Evolutionary conservation across 768 basidiomycete species (phyloP).

Genomic region (Phanerodontia chrysosporium): DNA sequence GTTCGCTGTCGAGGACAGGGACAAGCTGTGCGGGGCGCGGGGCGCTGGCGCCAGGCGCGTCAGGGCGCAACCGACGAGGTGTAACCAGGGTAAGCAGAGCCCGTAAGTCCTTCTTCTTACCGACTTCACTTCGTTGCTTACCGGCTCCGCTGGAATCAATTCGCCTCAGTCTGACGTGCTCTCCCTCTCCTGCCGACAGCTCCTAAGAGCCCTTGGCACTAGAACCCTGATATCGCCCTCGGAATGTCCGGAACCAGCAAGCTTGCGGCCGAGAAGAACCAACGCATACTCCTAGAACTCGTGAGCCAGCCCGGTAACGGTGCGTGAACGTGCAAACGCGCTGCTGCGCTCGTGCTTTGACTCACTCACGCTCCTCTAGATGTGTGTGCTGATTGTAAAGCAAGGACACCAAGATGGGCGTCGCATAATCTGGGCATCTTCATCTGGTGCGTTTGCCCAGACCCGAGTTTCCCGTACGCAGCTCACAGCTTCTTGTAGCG

Average conservation of each 20-base stretch:
- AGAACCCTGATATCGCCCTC: not conserved
- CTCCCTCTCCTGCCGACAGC: no score
- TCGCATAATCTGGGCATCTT: conserved; percentile 87
- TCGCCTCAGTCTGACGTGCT: no score
- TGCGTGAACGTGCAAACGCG: conserved; percentile 27
- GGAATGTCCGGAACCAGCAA: conserved; percentile 39
- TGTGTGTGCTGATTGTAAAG: conserved; percentile 87
- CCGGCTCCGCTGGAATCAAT: not conserved
- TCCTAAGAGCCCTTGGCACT: not conserved
- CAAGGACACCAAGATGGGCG: conserved; percentile 86
- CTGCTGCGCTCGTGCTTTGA: not conserved
- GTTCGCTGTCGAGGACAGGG: not conserved
- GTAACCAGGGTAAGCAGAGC: not conserved
- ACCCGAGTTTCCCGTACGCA: not conserved
- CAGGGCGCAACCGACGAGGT: not conserved
- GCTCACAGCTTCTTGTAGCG: conserved; percentile 36
- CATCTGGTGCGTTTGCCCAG: conserved; percentile 53
- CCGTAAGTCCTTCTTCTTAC: not conserved
- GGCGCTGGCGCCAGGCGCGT: not conserved
- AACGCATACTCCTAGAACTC: conserved; percentile 64
- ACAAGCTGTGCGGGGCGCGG: not conserved
- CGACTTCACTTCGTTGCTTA: not conserved
- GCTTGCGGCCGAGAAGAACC: conserved; percentile 61
- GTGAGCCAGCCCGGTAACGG: conserved; percentile 77
- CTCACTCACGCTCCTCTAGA: conserved; percentile 42